Base-by-base conservation (phyloP, 2,329 filamentous ascomycete genomes). In the Purpureocillium lavendulum region DNA sequence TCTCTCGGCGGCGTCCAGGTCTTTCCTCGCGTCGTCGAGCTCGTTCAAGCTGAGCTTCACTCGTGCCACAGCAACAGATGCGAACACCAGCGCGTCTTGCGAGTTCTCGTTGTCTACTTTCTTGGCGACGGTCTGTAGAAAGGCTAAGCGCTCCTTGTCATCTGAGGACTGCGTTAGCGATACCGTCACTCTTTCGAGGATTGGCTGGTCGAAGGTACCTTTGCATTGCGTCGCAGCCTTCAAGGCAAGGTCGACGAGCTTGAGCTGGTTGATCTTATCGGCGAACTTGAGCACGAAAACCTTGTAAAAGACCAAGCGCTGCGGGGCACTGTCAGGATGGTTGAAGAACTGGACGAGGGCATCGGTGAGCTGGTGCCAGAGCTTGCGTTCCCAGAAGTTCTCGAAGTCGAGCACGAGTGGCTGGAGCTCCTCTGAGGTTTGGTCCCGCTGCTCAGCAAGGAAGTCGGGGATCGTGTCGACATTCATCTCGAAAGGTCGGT, bases 331-430 rank as follows among this genome's bases (percentile, higher is more conserved):
- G 58, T 82, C 78, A 33, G 84, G 75, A 53, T 86, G 69, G 56
- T 82, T 81, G 70, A 96, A 98, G 75, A 90, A 96, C 50, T 85
- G 76, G 52, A 95, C 72, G 41, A 98, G 77, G 39, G 82, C 73
- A 58, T 95, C 84, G 29, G 92, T 98, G 51, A 98, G 83, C 68
- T 98, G 89, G 70, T 98, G 92, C 92, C 92, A 98, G 67, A 98
- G 77, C 70, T 96, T 96, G 56, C 90, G 82, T 72, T 98, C 92
- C 92, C 92, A 98, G 59, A 81, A 86, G 61, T 94, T 88, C 71
- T 98, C 92, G 50, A 98, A 95, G 55, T 83, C 80, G 54, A 98
- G 76, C 63, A 96, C 86, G 56, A 86, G 79, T 55, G 83, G 77
- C 67, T 96, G 89, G 39, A 94, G 77, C 61, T 94, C 85, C 52